Conservation (phyloP, 495 filamentous ascomycete genomes). For the Pseudevernia furfuracea region DNA sequence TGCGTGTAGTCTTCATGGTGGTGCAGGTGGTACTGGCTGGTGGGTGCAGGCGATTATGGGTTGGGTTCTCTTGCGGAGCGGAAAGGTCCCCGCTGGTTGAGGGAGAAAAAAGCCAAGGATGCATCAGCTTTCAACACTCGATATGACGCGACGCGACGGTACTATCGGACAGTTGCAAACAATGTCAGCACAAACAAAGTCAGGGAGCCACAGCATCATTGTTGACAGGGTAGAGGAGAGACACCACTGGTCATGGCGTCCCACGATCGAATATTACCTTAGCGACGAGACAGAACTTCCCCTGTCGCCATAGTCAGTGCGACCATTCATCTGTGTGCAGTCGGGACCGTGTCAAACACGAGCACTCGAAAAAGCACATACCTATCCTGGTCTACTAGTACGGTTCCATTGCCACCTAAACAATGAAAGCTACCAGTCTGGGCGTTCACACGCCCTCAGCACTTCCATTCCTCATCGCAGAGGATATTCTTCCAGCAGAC, state of each 20-base stretch:
- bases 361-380: no score
- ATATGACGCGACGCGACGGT: conserved; percentile 5
- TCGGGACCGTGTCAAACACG: no score
- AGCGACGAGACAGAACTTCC: no score
- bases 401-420: no score
- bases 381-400: no score
- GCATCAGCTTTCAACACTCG: neutral
- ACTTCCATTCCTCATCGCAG: conserved; percentile 73
- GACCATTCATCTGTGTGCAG: no score
- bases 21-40: neutral
- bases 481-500: conserved; percentile 66
- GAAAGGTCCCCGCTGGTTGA: neutral
- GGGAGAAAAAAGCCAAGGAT: neutral
- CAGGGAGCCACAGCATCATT: neutral
- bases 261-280: no score
- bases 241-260: conserved; percentile 58
- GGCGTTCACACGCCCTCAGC: conserved; percentile 81
- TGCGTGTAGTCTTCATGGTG: neutral
- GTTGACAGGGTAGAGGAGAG: conserved; percentile 4
- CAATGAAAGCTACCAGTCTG: conserved; percentile 73
- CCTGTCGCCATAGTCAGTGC: no score
- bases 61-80: neutral
- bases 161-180: neutral
- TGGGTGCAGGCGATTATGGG: neutral
- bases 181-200: conserved; percentile 5